Evolutionary conservation across 768 basidiomycete genomes (phyloP).

Genomic region (Tricholomella constricta): DNA sequence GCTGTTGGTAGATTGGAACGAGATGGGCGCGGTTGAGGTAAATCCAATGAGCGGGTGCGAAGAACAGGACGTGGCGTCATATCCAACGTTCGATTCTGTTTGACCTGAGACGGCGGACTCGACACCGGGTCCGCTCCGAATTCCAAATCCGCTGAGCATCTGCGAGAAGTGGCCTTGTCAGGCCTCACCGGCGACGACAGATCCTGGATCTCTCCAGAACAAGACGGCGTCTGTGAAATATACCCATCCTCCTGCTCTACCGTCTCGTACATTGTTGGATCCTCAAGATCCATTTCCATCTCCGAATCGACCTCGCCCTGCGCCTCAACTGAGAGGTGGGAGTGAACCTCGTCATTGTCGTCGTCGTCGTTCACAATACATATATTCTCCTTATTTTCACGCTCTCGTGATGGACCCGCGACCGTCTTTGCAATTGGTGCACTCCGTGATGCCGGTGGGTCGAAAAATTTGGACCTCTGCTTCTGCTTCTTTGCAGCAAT

Average conservation of each 20-base stretch:
- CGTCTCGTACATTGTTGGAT: conserved; percentile 40
- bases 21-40: conserved; percentile 9
- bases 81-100: conserved; percentile 9
- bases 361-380: conserved; percentile 29
- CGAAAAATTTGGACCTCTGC: conserved; percentile 44
- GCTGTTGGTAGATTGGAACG: neutral
- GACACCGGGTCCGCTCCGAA: conserved; percentile 57
- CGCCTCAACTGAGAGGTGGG: conserved; percentile 37
- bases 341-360: conserved; percentile 26
- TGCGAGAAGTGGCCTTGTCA: conserved; percentile 14
- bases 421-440: conserved; percentile 15
- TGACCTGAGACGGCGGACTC: conserved; percentile 38
- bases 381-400: conserved; percentile 47
- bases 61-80: conserved; percentile 4
- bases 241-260: conserved; percentile 84
- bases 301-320: conserved; percentile 39
- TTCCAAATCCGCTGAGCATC: conserved; percentile 29
- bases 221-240: conserved; percentile 66
- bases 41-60: conserved; percentile 18
- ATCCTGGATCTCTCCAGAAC: conserved; percentile 58
- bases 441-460: conserved; percentile 4
- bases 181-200: conserved; percentile 63
- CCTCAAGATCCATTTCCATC: conserved; percentile 42
- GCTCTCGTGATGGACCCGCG: conserved; percentile 36
- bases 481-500: conserved; percentile 47